Conservation (phyloP, 1,139 yeast species). For the Blastobotrys serpentis region DNA sequence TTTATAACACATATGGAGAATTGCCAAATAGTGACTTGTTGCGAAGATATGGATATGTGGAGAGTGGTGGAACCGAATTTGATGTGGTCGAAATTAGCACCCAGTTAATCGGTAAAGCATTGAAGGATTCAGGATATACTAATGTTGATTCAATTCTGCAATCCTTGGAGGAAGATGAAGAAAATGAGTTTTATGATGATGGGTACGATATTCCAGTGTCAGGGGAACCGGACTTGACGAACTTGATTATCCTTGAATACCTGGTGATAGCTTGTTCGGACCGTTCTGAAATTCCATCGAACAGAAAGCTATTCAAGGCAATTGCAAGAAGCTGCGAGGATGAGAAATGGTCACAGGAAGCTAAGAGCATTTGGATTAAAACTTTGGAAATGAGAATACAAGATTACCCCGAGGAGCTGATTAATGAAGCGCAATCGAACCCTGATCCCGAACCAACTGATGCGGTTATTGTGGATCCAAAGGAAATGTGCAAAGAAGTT, state of each 20-base stretch:
- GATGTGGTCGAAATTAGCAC: constrained; percentile 73
- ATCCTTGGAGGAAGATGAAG: constrained; percentile 26
- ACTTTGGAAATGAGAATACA: constrained; percentile 25
- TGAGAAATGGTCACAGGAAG: constrained; percentile 24
- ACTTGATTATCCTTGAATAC: constrained; percentile 18
- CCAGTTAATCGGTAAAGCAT: constrained; percentile 26
- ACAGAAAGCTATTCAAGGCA: constrained; percentile 19
- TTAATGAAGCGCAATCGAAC: constrained; percentile 17
- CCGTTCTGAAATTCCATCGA: constrained; percentile 10
- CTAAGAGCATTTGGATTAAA: constrained; percentile 22
- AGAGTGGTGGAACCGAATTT: constrained; percentile 65
- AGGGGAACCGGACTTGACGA: constrained; percentile 30
- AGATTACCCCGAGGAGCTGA: constrained; percentile 24
- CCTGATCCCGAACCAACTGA: constrained; percentile 18
- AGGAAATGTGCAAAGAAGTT: constrained; percentile 30
- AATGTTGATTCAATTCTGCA: constrained; percentile 23
- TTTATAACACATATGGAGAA: constrained; percentile 87
- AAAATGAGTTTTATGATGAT: constrained; percentile 35
- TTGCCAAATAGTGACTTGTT: constrained; percentile 85
- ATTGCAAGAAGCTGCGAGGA: constrained; percentile 24
- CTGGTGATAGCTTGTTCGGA: constrained; percentile 2
- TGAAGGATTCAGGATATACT: constrained; percentile 18
- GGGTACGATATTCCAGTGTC: constrained; percentile 33
- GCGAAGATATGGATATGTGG: constrained; percentile 90
- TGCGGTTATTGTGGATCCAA: constrained; percentile 23